Evolutionary conservation across 2,329 filamentous ascomycete species (phyloP), one percentile per base, ranked within the genome.

Genomic region (Huntiella savannae): DNA sequence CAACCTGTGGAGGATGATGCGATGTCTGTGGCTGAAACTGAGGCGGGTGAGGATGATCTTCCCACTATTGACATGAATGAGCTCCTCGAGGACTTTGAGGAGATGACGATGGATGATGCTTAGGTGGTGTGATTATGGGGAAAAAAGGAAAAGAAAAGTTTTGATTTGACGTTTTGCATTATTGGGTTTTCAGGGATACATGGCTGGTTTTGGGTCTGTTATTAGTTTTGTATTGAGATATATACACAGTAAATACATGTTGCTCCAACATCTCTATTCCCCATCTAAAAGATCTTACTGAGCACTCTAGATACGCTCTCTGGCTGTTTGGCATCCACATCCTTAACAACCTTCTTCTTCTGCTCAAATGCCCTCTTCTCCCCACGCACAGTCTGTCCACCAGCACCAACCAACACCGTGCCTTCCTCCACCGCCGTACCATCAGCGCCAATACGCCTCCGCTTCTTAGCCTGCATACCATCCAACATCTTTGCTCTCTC

Each of bases 31-130:
- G 78, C 73, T 56, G 71, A 67, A 65, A 81, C 64, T 58, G 73
- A 59, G 63, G 72, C 68, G 12, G 71, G 71, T 19, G 17, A 36
- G 16, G 73, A 71, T 12, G 76, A 74, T 37, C 77, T 77, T 37
- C 71, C 69, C 43, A 69, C 73, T 55, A 79, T 91, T 53, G 69
- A 77, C 58, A 78, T 88, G 76, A 73, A 88, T 15, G 82, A 87
- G 60, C 62, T 95, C 57, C 68, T 94, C 56, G 87, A 95, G 59
- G 87, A 94, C 60, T 86, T 95, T 67, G 86, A 93, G 58, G 87
- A 94, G 56, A 73, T 94, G 59, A 77, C 72, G 40, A 77, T 92
- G 64, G 63, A 74, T 52, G 75, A 80, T 48, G 62, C 61, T n/a
- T 53, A 56, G 22, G 48, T 28, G 22, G 7, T 10, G 6, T 28